These are phyloP conservation scores for Venturia nashicola DNA, from an alignment of 2,329 filamentous ascomycete genomes.

Conservation along the genomic window DNA sequence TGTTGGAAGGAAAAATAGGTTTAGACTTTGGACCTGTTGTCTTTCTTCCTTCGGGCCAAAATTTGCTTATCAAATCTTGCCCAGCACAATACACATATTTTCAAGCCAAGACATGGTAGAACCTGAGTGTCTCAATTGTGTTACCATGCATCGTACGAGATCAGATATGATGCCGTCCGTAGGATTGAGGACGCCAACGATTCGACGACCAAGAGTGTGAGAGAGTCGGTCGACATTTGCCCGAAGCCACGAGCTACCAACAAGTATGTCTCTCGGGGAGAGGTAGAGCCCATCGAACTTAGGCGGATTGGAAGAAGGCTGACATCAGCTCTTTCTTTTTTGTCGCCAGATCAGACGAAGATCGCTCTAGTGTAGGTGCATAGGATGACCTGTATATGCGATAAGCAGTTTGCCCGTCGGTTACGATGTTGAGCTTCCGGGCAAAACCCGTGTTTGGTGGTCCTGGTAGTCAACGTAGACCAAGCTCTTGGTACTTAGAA, in stretches of 20 bases:
- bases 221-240: slow-evolving; percentile 60
- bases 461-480: no score
- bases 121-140: not conserved
- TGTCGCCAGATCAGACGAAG: slow-evolving; percentile 14
- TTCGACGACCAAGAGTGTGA: slow-evolving; percentile 56
- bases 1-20: no score
- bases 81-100: slow-evolving; percentile 51
- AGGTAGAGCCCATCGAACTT: slow-evolving; percentile 48
- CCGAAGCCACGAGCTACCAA: slow-evolving; percentile 39
- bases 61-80: no score
- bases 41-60: no score
- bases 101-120: not conserved
- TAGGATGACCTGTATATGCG: slow-evolving; percentile 17
- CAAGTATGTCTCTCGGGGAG: slow-evolving; percentile 43
- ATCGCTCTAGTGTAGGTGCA: slow-evolving; percentile 15
- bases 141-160: slow-evolving; percentile 55
- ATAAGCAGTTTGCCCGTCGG: slow-evolving; percentile 10
- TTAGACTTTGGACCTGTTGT: no score
- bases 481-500: no score
- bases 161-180: slow-evolving; percentile 65
- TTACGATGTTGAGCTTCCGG: no score
- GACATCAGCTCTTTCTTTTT: slow-evolving; percentile 12
- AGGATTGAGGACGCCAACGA: slow-evolving; percentile 63
- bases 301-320: slow-evolving; percentile 11
- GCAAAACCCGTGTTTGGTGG: no score